Conservation (phyloP, 805 yeast genomes). For the Ogataea zsoltii region DNA sequence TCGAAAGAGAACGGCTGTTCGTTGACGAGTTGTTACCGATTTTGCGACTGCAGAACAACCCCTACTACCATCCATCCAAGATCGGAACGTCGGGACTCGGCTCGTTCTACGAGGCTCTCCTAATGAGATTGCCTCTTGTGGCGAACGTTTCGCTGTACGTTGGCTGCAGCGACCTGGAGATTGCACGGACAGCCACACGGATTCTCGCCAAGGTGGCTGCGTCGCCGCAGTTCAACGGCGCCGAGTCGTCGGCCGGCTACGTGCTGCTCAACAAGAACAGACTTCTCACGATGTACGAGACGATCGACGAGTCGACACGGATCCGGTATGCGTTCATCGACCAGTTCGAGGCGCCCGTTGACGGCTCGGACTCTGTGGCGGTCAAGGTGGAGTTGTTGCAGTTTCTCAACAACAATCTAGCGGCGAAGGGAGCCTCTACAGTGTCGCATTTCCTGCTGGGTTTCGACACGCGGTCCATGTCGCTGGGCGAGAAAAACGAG, state of each 20-base stretch:
- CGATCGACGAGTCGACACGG: slow-evolving; percentile 75
- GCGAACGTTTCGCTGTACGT: slow-evolving; percentile 76
- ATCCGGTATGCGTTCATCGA: slow-evolving; percentile 72
- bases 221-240: slow-evolving; percentile 42
- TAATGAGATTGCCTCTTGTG: slow-evolving; percentile 68
- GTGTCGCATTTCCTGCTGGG: slow-evolving; percentile 81
- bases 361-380: slow-evolving; percentile 40
- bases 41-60: slow-evolving; percentile 42
- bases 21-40: slow-evolving; percentile 55
- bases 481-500: slow-evolving; percentile 45
- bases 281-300: slow-evolving; percentile 67
- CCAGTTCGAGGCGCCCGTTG: slow-evolving; percentile 54
- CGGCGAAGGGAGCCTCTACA: slow-evolving; percentile 42
- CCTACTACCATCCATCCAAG: slow-evolving; percentile 40
- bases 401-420: slow-evolving; percentile 50
- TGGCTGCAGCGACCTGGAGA: slow-evolving; percentile 50
- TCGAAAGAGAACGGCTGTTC: slow-evolving; percentile 60
- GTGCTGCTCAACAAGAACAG: slow-evolving; percentile 52
- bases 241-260: slow-evolving; percentile 16
- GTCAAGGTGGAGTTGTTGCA: slow-evolving; percentile 60
- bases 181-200: slow-evolving; percentile 55
- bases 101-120: slow-evolving; percentile 69
- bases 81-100: slow-evolving; percentile 61
- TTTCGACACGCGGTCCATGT: slow-evolving; percentile 51
- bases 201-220: slow-evolving; percentile 52